Conservation (phyloP, 2,329 filamentous ascomycete species). For the Aspergillus alliaceus region DNA sequence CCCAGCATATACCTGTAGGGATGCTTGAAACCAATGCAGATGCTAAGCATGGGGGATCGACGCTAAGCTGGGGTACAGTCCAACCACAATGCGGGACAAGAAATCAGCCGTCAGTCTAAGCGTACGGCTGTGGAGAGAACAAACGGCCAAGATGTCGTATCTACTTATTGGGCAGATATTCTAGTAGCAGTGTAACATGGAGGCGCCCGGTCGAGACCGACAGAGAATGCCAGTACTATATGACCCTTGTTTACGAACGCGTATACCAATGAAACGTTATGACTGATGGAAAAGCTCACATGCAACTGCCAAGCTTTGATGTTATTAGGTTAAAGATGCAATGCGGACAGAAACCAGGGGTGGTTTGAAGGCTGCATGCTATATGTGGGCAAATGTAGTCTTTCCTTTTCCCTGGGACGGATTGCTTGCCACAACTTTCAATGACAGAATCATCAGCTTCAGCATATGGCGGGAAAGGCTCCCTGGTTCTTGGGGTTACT, state of each 20-base stretch:
- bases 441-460: neutral
- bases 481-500: slow-evolving; percentile 17
- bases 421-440: neutral
- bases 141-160: neutral
- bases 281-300: no score
- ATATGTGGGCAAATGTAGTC: neutral
- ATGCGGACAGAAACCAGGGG: no score
- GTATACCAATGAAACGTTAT: neutral
- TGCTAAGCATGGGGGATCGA: neutral
- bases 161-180: neutral
- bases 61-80: no score
- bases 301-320: no score
- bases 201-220: neutral
- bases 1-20: neutral
- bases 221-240: neutral
- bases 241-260: neutral
- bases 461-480: slow-evolving; percentile 8
- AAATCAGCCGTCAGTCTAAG: no score
- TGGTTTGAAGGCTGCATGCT: no score
- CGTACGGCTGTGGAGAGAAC: neutral
- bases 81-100: no score
- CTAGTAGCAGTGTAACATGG: neutral
- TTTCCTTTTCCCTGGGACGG: neutral
- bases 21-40: neutral
- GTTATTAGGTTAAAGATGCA: no score